Conservation (phyloP, 1,284 basidiomycete genomes). For the Hemileia vastatrix region DNA sequence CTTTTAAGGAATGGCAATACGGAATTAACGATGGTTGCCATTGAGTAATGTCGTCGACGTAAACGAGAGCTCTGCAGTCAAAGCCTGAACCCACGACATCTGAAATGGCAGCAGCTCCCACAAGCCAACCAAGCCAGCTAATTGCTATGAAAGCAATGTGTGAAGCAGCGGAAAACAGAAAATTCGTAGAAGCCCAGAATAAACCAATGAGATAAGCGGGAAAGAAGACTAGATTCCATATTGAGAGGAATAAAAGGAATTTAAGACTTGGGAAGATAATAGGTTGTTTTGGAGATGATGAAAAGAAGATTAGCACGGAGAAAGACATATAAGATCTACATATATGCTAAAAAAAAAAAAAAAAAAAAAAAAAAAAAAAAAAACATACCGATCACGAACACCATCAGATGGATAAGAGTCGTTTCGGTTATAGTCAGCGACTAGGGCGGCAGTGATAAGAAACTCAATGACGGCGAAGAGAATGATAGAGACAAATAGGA, state of each 20-base stretch:
- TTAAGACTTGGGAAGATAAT: not conserved
- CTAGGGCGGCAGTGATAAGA: slow-evolving; percentile 17
- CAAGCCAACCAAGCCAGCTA: slow-evolving; percentile 19
- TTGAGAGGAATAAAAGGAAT: slow-evolving; percentile 19
- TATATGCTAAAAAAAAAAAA: not conserved
- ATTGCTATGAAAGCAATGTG: slow-evolving; percentile 10
- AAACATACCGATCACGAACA: slow-evolving; percentile 16
- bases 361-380: not conserved
- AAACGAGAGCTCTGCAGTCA: slow-evolving; percentile 14
- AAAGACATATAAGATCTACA: not conserved
- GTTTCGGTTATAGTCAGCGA: slow-evolving; percentile 13
- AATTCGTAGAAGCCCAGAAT: not conserved
- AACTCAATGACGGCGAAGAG: slow-evolving; percentile 16
- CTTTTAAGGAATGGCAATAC: slow-evolving; percentile 14
- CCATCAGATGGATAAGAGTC: slow-evolving; percentile 3
- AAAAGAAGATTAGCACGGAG: not conserved
- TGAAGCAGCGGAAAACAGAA: slow-evolving; percentile 7
- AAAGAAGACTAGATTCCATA: slow-evolving; percentile 12
- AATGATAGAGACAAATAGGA: not conserved
- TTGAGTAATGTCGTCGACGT: not conserved
- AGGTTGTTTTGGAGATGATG: not conserved
- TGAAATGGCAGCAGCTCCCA: slow-evolving; percentile 7
- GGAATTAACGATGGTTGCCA: no score
- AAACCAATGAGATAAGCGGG: slow-evolving; percentile 9
- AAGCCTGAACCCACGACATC: slow-evolving; percentile 10